Conservation (phyloP, 1,139 yeast species). For the Geotrichum fermentans region DNA sequence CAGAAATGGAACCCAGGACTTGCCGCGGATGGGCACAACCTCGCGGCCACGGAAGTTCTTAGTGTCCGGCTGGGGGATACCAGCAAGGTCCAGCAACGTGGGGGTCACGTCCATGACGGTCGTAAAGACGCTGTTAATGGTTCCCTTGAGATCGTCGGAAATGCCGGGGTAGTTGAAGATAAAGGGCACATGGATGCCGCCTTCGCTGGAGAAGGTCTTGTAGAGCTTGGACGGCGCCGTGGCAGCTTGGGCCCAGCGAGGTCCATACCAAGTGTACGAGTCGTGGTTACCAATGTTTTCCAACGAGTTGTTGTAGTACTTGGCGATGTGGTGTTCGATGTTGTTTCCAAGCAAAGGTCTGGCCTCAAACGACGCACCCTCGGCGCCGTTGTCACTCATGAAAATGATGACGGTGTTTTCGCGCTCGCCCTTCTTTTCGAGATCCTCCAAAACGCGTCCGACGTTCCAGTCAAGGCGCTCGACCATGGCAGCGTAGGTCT, state of each 20-base stretch:
- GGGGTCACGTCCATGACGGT: constrained; percentile 59
- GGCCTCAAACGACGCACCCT: constrained; percentile 55
- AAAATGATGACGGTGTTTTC: constrained; percentile 52
- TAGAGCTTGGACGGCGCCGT: constrained; percentile 53
- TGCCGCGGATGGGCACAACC: constrained; percentile 44
- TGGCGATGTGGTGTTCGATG: constrained; percentile 34
- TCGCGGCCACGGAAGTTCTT: constrained; percentile 39
- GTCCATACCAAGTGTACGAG: constrained; percentile 51
- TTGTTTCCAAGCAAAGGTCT: constrained; percentile 41
- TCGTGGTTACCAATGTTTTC: constrained; percentile 48
- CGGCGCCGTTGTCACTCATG: constrained; percentile 61
- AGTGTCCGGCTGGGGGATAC: constrained; percentile 32
- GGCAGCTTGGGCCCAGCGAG: constrained; percentile 64
- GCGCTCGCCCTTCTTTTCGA: constrained; percentile 42
- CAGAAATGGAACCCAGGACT: constrained; percentile 38
- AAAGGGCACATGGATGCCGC: constrained; percentile 54
- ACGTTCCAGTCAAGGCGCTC: constrained; percentile 48
- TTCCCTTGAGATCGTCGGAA: constrained; percentile 22
- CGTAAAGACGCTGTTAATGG: constrained; percentile 41
- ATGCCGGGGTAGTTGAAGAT: constrained; percentile 30
- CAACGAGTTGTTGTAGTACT: constrained; percentile 42
- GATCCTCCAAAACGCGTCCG: constrained; percentile 44
- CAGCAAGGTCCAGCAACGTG: constrained; percentile 48
- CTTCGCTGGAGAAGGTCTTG: constrained; percentile 51
- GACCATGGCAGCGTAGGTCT: constrained; percentile 59